A percentile compares a stretch with the other conserved stretches of the same genome.
Conservation (phyloP, 2,329 filamentous ascomycete genomes). For the Fusarium proliferatum region DNA sequence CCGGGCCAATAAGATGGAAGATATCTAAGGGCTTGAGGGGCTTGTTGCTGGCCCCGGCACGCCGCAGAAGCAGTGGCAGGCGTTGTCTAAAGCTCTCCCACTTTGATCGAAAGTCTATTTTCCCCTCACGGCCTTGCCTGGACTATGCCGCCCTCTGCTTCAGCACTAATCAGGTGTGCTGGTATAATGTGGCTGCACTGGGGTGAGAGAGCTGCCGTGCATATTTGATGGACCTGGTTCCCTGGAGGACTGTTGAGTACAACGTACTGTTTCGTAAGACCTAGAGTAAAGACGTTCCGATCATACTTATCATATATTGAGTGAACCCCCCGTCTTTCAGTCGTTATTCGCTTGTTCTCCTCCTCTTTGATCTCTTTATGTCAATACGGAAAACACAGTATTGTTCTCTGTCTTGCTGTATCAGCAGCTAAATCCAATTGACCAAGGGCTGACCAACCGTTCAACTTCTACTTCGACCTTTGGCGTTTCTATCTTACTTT, state of each 20-base stretch:
- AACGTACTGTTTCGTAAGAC: slow-evolving; percentile 1
- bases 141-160: slow-evolving; percentile 17
- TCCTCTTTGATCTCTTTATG: neutral
- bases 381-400: neutral
- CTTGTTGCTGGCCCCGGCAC: slow-evolving; percentile 24
- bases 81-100: slow-evolving; percentile 31
- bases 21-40: slow-evolving; percentile 21
- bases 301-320: slow-evolving; percentile 25
- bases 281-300: slow-evolving; percentile 11
- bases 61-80: slow-evolving; percentile 12
- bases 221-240: slow-evolving; percentile 25
- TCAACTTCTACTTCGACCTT: neutral
- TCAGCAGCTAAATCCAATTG: neutral
- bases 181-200: slow-evolving; percentile 27
- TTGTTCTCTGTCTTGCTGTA: neutral
- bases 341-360: neutral
- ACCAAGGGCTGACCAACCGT: neutral
- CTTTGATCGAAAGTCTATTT: slow-evolving; percentile 43
- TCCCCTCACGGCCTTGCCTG: slow-evolving; percentile 35
- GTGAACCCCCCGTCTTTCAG: neutral
- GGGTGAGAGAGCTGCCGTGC: slow-evolving; percentile 22
- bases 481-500: neutral
- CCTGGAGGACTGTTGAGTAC: slow-evolving; percentile 7
- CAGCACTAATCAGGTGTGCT: slow-evolving; percentile 21
- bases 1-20: slow-evolving; percentile 18